Evolutionary conservation across 179 eudicot species (phyloP), one percentile per base, ranked within the genome.

Genomic region (Spergularia azorica): DNA sequence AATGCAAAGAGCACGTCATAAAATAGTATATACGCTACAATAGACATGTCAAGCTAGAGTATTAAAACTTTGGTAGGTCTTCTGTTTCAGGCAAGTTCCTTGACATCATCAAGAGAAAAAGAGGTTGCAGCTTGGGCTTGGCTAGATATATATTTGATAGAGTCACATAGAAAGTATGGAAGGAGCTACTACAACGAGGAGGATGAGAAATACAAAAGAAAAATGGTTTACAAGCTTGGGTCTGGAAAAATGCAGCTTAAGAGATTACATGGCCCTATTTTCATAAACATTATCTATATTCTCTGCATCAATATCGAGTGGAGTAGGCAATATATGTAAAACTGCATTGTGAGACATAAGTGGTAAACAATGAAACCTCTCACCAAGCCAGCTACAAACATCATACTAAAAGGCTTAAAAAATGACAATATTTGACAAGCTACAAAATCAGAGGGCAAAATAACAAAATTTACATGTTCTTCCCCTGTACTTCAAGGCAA

Each of bases 1-100:
- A 79, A 91, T 46, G 78, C 65, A 67, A 72, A 76, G 54, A 76
- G 74, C 38, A 21, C n/a, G 62, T 48, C 71, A 76, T 54, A 43
- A 6, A 59, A 55, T 43, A 76, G 46, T 32, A 4, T 38, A 55
- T 43, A 36, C 16, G 4, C 66, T 51, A 2, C 46, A 9, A 67
- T 8, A 51, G 18, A 51, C 43, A 50, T 46, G 55, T 70, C 13
- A 57, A 71, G 41, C 71, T 55, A 38, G 16, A 70, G 43, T 16
- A 36, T 36, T 39, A 11, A 15, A 14, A 65, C 4, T 38, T 39
- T 13, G 15, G 11, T 62, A 2, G 66, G 3, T 26, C 41, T 18
- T 64, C 12, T 14, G 57, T 18, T 46, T 67, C 18, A 43, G 56
- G 36, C 55, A n/a, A 32, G 17, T 67, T 55, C 2, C 56, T 18